Percentiles rank a stretch among this genome's conserved stretches.
These are phyloP conservation scores for Starmerella bombi DNA, from an alignment of 805 yeast species.

Conservation along the genomic window DNA sequence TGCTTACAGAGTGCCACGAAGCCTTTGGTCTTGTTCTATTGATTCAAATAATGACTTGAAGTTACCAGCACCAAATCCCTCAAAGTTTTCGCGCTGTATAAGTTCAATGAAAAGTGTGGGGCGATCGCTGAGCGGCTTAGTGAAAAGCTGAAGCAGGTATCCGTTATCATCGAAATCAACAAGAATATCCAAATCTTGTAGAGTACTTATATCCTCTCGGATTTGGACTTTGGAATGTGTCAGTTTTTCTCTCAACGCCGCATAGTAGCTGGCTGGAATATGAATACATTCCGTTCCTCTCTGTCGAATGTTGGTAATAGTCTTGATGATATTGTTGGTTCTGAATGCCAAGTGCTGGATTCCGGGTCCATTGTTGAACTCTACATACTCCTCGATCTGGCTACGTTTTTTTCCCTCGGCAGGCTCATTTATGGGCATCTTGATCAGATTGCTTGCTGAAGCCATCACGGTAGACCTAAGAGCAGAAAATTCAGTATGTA, in stretches of 20 bases:
- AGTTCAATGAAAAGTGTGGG: conserved; percentile 76
- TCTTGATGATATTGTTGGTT: conserved; percentile 46
- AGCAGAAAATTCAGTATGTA: conserved; percentile 58
- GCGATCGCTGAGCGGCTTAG: conserved; percentile 60
- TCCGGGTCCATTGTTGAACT: conserved; percentile 67
- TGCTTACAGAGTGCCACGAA: conserved; percentile 51
- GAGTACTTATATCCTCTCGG: conserved; percentile 38
- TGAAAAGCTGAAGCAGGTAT: conserved; percentile 69
- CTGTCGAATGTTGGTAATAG: conserved; percentile 40
- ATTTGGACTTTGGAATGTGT: conserved; percentile 33
- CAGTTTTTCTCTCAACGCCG: conserved; percentile 36
- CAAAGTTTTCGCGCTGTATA: conserved; percentile 64
- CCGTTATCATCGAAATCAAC: conserved; percentile 68
- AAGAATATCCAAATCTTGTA: conserved; percentile 45
- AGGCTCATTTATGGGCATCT: conserved; percentile 81
- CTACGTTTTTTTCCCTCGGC: conserved; percentile 52
- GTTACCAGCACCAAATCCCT: conserved; percentile 84
- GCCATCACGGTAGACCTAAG: conserved; percentile 68
- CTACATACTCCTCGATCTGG: conserved; percentile 72
- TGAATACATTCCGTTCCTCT: conserved; percentile 60
- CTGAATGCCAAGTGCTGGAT: conserved; percentile 68
- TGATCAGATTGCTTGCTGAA: conserved; percentile 46
- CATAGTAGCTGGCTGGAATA: conserved; percentile 48
- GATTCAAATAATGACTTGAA: conserved; percentile 71
- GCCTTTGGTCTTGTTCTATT: conserved; percentile 61